These are phyloP conservation scores for Amphicarpaea edgeworthii DNA, from an alignment of 306 rosid genomes.

Conservation along the genomic window DNA sequence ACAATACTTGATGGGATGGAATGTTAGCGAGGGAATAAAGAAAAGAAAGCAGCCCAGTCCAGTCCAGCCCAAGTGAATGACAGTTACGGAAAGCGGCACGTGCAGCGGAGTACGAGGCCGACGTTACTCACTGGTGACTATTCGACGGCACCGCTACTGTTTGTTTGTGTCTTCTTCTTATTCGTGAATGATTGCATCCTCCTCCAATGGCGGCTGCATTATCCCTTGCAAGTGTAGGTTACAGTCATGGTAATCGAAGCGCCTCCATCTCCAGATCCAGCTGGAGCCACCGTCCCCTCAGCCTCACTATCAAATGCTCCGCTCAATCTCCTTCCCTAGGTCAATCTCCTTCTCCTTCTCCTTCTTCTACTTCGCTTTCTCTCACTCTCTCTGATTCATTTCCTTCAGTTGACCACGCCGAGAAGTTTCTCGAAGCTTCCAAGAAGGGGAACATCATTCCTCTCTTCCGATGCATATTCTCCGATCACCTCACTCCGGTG, in stretches of 20 bases:
- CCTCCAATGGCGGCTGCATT: background rate
- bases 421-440: constrained; percentile 75
- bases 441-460: constrained; percentile 89
- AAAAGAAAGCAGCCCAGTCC: too few species aligned
- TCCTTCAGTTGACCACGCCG: constrained; percentile 67
- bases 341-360: constrained; percentile 24
- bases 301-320: constrained; percentile 56
- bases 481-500: constrained; percentile 95
- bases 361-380: background rate
- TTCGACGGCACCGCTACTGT: too few species aligned
- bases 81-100: too few species aligned
- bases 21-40: too few species aligned
- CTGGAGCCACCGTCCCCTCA: constrained; percentile 33
- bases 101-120: too few species aligned
- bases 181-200: background rate
- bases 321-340: constrained; percentile 56
- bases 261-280: constrained; percentile 44
- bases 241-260: constrained; percentile 3
- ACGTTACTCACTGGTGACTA: too few species aligned
- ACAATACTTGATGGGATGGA: too few species aligned
- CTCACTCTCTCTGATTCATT: background rate
- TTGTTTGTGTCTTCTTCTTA: too few species aligned
- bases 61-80: too few species aligned
- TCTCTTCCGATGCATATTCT: constrained; percentile 72
- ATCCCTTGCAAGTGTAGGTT: background rate